phyloP scores from a whole-genome alignment of 139 green algal species.

The Micractinium sp. region DNA sequence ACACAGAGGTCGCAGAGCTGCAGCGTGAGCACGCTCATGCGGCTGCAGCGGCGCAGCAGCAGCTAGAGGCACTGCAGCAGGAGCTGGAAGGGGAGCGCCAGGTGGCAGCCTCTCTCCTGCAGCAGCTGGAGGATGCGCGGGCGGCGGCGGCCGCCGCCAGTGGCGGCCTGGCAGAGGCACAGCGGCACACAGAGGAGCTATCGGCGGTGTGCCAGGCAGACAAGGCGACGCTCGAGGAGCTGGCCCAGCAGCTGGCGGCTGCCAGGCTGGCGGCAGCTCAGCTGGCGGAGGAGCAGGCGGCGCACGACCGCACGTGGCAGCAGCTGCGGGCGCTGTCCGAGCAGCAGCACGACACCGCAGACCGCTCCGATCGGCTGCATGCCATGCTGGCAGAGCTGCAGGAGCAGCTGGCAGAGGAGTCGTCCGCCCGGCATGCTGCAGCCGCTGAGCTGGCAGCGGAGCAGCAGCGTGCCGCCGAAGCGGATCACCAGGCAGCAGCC shows the following conservation, averaged over 20 bases:
- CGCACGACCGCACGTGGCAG: slow-evolving; percentile 14
- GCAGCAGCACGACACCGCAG: background rate
- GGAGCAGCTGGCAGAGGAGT: slow-evolving; percentile 20
- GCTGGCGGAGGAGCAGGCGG: slow-evolving; percentile 8
- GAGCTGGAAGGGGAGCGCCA: slow-evolving; percentile 16
- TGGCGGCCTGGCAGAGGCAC: background rate
- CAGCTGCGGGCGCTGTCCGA: slow-evolving; percentile 19
- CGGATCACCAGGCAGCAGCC: background rate
- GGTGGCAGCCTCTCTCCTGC: background rate
- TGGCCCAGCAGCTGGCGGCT: slow-evolving; percentile 30
- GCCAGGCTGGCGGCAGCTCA: slow-evolving; percentile 15
- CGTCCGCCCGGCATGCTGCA: background rate
- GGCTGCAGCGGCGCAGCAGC: background rate
- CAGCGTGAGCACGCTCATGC: background rate
- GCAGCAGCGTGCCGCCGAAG: background rate
- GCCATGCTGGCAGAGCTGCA: slow-evolving; percentile 17
- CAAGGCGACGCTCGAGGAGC: slow-evolving; percentile 3
- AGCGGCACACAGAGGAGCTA: background rate
- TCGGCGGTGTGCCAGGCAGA: background rate
- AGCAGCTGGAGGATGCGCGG: slow-evolving; percentile 1
- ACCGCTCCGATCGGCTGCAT: background rate
- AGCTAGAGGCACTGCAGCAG: background rate
- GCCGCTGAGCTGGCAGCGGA: background rate
- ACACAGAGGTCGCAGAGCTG: background rate
- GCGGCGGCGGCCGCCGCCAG: background rate